Conservation (phyloP, 2,329 filamentous ascomycete genomes). For the Botryotinia globosa region DNA sequence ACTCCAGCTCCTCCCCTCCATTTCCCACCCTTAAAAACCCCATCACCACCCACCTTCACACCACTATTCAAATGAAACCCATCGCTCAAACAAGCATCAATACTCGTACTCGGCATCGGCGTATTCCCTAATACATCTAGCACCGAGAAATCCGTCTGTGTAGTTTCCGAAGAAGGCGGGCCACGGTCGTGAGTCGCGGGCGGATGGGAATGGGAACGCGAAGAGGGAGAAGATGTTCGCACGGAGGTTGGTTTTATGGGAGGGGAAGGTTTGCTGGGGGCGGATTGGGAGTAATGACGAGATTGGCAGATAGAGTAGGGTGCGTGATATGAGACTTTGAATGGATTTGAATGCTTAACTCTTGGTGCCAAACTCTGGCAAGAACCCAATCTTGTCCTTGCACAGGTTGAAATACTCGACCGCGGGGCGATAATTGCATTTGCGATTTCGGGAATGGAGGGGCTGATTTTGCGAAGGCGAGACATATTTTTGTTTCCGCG, state of each 20-base stretch:
- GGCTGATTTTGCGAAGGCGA: conserved; percentile 24
- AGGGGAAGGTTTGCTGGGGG: background rate
- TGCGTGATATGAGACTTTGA: background rate
- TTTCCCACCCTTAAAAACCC: conserved; percentile 47
- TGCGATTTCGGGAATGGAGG: conserved; percentile 32
- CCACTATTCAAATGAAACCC: conserved; percentile 89
- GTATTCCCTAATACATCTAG: conserved; percentile 77
- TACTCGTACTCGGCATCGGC: conserved; percentile 73
- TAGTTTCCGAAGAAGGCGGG: conserved; percentile 58
- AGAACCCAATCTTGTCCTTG: background rate
- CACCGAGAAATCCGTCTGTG: conserved; percentile 66
- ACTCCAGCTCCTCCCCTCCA: conserved; percentile 63
- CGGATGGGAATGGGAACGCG: background rate
- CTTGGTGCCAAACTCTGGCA: background rate
- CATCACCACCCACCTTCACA: conserved; percentile 38
- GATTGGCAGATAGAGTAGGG: background rate
- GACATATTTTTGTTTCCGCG: background rate
- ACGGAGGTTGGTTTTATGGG: background rate
- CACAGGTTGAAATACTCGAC: background rate
- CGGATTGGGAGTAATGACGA: background rate
- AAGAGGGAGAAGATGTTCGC: background rate
- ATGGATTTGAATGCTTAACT: background rate
- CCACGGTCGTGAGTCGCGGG: conserved; percentile 49
- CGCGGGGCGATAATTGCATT: conserved; percentile 28
- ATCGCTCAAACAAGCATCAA: conserved; percentile 77